Percentiles rank a stretch among this genome's conserved stretches.
Evolutionary conservation across 2,329 filamentous ascomycete genomes (phyloP).

Genomic region (Calonectria pteridis): DNA sequence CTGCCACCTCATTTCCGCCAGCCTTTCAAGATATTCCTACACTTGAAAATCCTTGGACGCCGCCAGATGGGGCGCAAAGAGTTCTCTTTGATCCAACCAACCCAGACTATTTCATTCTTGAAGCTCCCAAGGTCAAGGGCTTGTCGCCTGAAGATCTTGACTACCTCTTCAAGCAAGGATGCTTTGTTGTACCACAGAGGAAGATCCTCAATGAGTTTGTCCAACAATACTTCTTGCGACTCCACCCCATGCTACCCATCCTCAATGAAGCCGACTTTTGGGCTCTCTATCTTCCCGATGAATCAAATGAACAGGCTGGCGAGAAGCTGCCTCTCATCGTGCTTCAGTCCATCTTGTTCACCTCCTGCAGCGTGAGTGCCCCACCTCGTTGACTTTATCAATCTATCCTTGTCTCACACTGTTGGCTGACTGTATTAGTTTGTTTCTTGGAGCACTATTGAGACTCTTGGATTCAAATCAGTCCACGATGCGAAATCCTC

Average conservation of each 20-base stretch:
- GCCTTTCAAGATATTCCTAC: not conserved
- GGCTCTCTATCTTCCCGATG: slow-evolving; percentile 37
- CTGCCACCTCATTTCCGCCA: slow-evolving; percentile 2
- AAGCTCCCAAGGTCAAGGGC: slow-evolving; percentile 34
- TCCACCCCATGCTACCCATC: slow-evolving; percentile 46
- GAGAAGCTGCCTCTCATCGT: slow-evolving; percentile 38
- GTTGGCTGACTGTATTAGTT: slow-evolving; percentile 20
- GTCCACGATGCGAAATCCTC: slow-evolving; percentile 41
- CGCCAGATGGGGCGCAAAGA: not conserved
- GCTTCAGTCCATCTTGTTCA: slow-evolving; percentile 39
- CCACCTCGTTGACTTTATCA: too few species aligned
- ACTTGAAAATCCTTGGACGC: slow-evolving; percentile 1
- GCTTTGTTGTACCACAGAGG: slow-evolving; percentile 43
- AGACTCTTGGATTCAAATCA: slow-evolving; percentile 38
- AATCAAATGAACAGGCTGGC: slow-evolving; percentile 11
- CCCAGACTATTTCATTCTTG: slow-evolving; percentile 41
- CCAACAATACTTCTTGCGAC: slow-evolving; percentile 45
- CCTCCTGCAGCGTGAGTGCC: slow-evolving; percentile 34
- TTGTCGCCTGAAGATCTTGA: slow-evolving; percentile 39
- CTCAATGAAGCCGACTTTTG: slow-evolving; percentile 43
- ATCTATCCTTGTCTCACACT: not conserved
- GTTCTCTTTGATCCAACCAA: slow-evolving; percentile 24
- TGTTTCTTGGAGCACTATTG: slow-evolving; percentile 32
- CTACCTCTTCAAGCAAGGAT: slow-evolving; percentile 43
- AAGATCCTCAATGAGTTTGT: slow-evolving; percentile 43